A percentile compares a stretch with the other conserved stretches of the same genome.
Conservation (phyloP, 2,329 filamentous ascomycete species). For the Botrytis cinerea region DNA sequence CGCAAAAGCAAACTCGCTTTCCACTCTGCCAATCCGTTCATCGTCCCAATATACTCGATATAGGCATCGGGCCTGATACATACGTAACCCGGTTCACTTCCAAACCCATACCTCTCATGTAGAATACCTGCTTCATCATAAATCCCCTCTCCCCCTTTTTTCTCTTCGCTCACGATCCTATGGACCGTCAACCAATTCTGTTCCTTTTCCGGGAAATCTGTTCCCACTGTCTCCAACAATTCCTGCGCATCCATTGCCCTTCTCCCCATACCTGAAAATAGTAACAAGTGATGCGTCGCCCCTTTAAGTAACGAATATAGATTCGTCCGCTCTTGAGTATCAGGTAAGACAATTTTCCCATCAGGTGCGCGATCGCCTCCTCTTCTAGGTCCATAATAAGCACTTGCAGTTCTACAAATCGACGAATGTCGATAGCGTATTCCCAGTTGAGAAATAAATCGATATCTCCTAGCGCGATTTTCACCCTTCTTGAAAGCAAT, state of each 20-base stretch:
- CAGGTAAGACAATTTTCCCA: constrained; percentile 36
- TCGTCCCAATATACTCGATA: constrained; percentile 34
- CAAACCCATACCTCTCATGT: constrained; percentile 32
- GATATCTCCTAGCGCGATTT: constrained; percentile 37
- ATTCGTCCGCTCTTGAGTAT: constrained; percentile 26
- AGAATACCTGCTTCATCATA: constrained; percentile 36
- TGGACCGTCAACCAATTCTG: constrained; percentile 19
- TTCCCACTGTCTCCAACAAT: constrained; percentile 26
- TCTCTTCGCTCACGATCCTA: constrained; percentile 12
- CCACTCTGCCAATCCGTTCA: constrained; percentile 30
- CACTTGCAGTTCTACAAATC: constrained; percentile 42
- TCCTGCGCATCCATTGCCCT: constrained; percentile 27
- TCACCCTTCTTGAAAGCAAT: constrained; percentile 38
- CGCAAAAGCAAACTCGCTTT: constrained; percentile 21
- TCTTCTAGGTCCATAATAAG: constrained; percentile 43
- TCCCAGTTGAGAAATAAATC: constrained; percentile 46
- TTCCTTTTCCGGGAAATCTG: constrained; percentile 20
- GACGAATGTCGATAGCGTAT: constrained; percentile 47
- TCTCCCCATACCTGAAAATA: constrained; percentile 40
- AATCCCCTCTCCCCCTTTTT: constrained; percentile 8
- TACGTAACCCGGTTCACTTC: constrained; percentile 29
- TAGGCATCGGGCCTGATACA: constrained; percentile 34
- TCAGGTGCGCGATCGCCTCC: constrained; percentile 52
- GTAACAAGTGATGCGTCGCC: constrained; percentile 39
- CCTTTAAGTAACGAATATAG: constrained; percentile 39